These are phyloP conservation scores for Paraphoma sp. DNA, from an alignment of 2,329 filamentous ascomycete species.

Conservation along the genomic window DNA sequence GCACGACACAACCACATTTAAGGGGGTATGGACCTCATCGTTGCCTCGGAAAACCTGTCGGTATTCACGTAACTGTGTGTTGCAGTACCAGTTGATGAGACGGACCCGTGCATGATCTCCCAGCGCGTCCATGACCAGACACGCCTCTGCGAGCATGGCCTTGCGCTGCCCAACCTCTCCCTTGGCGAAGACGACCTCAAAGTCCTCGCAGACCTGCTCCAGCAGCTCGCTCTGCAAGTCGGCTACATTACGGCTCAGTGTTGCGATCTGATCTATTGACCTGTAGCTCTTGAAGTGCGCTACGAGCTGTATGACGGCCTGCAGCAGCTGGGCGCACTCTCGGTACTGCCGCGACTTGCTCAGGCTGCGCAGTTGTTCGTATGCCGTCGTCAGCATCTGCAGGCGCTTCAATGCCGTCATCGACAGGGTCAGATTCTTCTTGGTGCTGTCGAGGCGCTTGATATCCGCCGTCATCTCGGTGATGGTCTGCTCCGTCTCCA, in stretches of 20 bases:
- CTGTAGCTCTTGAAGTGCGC: slow-evolving; percentile 98
- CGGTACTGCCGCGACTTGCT: slow-evolving; percentile 88
- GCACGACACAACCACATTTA: background rate
- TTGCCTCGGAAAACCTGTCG: slow-evolving; percentile 94
- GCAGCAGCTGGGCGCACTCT: slow-evolving; percentile 90
- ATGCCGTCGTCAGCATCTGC: slow-evolving; percentile 99
- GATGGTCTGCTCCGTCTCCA: slow-evolving; percentile 93
- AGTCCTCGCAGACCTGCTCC: slow-evolving; percentile 99
- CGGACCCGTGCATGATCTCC: slow-evolving; percentile 84
- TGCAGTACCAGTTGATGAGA: slow-evolving; percentile 95
- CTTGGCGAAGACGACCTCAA: slow-evolving; percentile 93
- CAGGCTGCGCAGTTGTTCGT: slow-evolving; percentile 87
- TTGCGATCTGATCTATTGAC: slow-evolving; percentile 97
- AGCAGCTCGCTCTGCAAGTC: slow-evolving; percentile 91
- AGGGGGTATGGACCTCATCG: slow-evolving; percentile 68
- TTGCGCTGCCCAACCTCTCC: slow-evolving; percentile 76
- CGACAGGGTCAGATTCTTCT: slow-evolving; percentile 92
- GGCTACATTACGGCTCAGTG: slow-evolving; percentile 87
- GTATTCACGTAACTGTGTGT: slow-evolving; percentile 94
- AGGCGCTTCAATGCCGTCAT: slow-evolving; percentile 98
- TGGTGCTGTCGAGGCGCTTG: slow-evolving; percentile 94
- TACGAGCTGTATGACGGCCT: slow-evolving; percentile 97
- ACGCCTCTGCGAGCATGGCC: slow-evolving; percentile 81
- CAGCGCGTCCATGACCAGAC: slow-evolving; percentile 91
- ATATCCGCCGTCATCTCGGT: slow-evolving; percentile 99